Conservation (phyloP, 805 yeast genomes). For the Komagataella pastoris region DNA sequence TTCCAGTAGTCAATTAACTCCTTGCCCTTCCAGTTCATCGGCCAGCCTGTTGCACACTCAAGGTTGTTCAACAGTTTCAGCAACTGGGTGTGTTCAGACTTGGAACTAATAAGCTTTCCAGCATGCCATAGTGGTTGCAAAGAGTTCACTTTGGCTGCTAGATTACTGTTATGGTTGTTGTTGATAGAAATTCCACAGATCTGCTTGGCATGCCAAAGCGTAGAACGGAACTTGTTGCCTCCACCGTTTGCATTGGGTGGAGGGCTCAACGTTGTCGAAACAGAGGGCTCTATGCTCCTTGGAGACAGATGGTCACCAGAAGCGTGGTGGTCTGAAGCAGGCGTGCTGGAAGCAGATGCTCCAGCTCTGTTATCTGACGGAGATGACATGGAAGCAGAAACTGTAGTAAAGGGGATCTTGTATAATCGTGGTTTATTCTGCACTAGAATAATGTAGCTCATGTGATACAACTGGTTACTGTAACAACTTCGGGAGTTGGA, state of each 20-base stretch:
- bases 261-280: neutral
- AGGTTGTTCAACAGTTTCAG: conserved; percentile 10
- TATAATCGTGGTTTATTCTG: conserved; percentile 24
- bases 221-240: conserved; percentile 8
- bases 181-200: conserved; percentile 18
- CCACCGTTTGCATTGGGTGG: neutral
- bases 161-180: conserved; percentile 6
- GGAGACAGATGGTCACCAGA: neutral
- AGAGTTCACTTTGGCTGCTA: conserved; percentile 13
- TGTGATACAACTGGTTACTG: conserved; percentile 24
- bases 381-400: neutral
- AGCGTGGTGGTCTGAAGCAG: neutral
- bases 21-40: conserved; percentile 10
- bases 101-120: conserved; percentile 12
- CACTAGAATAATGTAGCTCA: conserved; percentile 22
- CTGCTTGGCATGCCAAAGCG: conserved; percentile 27
- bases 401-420: conserved; percentile 9
- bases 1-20: conserved; percentile 15
- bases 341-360: neutral
- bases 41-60: conserved; percentile 11
- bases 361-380: neutral
- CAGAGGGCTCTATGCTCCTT: neutral
- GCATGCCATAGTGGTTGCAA: conserved; percentile 14
- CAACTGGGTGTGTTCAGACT: conserved; percentile 12
- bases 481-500: conserved; percentile 23